Base-by-base conservation (phyloP, 2,329 filamentous ascomycete species). In the Microcyclosporella mali region DNA sequence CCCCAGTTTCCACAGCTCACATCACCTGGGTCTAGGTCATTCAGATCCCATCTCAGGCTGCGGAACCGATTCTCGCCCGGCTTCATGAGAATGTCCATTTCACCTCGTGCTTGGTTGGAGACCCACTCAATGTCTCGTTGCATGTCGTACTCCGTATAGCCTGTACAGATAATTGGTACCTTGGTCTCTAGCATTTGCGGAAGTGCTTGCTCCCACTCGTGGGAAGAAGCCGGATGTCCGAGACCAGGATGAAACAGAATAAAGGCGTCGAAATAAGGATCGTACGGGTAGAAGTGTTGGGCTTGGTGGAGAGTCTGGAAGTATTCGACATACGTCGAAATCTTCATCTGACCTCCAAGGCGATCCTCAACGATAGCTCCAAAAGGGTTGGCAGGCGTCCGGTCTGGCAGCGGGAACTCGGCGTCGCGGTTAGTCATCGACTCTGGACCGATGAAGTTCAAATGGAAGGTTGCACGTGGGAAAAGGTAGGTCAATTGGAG, bases 201-300 rank as follows among this genome's bases (percentile, higher is more conserved):
- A 6, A 98, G 68, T 0, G 92, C 97, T 57, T 90, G 82, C 46
- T 84, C 78, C 92, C 94, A 98, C 66, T 98, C 92, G 58, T 94
- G 86, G 40, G 85, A 86, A 60, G 84, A 90, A 11, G 89, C 88
- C 1, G 94, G 89, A 65, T 98, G 92, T 10, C 92, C 94, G 14
- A 98, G 77, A 7, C 94, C 94, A 0, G 94, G 94, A 61, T 98
- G 94, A 74, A 97, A 98, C 39, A 95, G 77, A 59, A 98, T 82
- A 62, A 98, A 95, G 66, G 86, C 92, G 71, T 98, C 92, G 65
- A 98, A 95, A 70, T 98, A 98, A 1, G 92, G 92, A 62, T 98
- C 92, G 62, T 94, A 95, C 0, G 94, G 92, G 45, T 85, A 81
- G 70, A 97, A 98, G 62, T 89, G 78, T 36, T 88, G 84, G 0